Percentiles rank a stretch among this genome's conserved stretches.
phyloP scores from a whole-genome alignment of 257 asterid genomes.

The Nemophila menziesii region DNA sequence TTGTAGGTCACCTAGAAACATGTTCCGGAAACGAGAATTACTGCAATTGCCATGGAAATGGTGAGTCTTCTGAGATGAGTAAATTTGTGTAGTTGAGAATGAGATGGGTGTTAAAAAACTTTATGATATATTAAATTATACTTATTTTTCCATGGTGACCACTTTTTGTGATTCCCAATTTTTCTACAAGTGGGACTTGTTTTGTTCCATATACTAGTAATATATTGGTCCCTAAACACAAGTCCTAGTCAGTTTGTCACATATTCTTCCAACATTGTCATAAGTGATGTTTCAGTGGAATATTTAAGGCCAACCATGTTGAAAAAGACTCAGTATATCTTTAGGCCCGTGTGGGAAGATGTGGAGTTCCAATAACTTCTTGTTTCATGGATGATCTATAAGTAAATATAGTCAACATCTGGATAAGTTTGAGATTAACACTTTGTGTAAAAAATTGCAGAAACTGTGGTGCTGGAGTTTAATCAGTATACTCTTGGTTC shows the following conservation, averaged over 20 bases:
- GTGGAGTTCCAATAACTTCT: constrained; percentile 20
- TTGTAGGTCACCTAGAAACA: constrained; percentile 83
- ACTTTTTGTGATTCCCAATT: constrained; percentile 30
- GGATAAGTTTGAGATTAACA: background rate
- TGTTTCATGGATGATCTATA: constrained; percentile 14
- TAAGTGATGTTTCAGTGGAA: constrained; percentile 47
- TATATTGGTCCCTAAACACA: constrained; percentile 27
- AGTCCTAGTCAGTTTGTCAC: constrained; percentile 26
- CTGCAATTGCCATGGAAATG: constrained; percentile 67
- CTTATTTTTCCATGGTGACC: constrained; percentile 16
- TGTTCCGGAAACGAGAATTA: constrained; percentile 51
- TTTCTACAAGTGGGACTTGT: constrained; percentile 29
- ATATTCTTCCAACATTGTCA: constrained; percentile 36
- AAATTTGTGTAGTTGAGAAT: background rate
- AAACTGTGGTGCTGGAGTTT: constrained; percentile 60
- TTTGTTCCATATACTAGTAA: constrained; percentile 20
- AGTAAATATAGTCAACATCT: too few relatives aligned
- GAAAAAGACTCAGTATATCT: constrained; percentile 27
- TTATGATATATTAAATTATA: constrained; percentile 3
- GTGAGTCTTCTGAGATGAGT: constrained; percentile 36
- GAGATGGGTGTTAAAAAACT: background rate
- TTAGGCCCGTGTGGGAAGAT: constrained; percentile 14
- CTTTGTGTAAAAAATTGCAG: constrained; percentile 22
- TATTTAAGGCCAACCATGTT: constrained; percentile 37
- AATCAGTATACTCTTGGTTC: constrained; percentile 67